These are phyloP conservation scores for Exophiala aquamarina DNA, from an alignment of 2,329 filamentous ascomycete genomes.

Conservation along the genomic window DNA sequence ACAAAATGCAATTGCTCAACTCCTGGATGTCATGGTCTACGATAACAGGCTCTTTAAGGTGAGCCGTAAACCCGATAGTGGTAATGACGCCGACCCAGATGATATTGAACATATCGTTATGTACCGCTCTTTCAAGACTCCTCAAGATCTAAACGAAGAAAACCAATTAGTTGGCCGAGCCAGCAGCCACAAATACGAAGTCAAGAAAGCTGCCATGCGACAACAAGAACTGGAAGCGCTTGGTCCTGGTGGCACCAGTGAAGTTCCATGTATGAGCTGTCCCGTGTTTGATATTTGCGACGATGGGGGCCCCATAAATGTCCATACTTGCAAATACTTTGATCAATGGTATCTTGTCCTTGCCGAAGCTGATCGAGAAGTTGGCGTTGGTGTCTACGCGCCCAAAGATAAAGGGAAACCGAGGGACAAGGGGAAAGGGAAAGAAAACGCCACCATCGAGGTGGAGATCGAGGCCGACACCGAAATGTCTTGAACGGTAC, in stretches of 20 bases:
- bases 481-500: not conserved
- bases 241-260: slow-evolving; percentile 73
- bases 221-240: slow-evolving; percentile 40
- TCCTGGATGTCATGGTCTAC: slow-evolving; percentile 84
- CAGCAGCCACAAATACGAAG: slow-evolving; percentile 30
- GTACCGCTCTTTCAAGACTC: slow-evolving; percentile 49
- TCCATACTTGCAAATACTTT: slow-evolving; percentile 89
- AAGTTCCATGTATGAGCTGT: slow-evolving; percentile 86
- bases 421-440: slow-evolving; percentile 3
- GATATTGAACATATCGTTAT: slow-evolving; percentile 20
- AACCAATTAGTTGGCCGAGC: slow-evolving; percentile 18
- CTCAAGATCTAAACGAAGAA: slow-evolving; percentile 33
- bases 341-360: slow-evolving; percentile 68
- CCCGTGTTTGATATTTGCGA: slow-evolving; percentile 92
- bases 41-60: slow-evolving; percentile 74
- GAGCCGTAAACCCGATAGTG: slow-evolving; percentile 12
- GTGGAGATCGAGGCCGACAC: not conserved
- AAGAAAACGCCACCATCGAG: slow-evolving; percentile 1
- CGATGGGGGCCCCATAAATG: slow-evolving; percentile 85
- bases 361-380: slow-evolving; percentile 28
- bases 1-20: slow-evolving; percentile 76
- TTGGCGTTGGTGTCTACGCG: slow-evolving; percentile 1
- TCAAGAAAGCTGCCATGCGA: slow-evolving; percentile 22
- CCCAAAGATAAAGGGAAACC: slow-evolving; percentile 3
- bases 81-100: slow-evolving; percentile 19